A percentile compares a stretch with the other conserved stretches of the same genome.
Conservation (phyloP, 805 yeast species). For the Zygotorulaspora chibaensis region DNA sequence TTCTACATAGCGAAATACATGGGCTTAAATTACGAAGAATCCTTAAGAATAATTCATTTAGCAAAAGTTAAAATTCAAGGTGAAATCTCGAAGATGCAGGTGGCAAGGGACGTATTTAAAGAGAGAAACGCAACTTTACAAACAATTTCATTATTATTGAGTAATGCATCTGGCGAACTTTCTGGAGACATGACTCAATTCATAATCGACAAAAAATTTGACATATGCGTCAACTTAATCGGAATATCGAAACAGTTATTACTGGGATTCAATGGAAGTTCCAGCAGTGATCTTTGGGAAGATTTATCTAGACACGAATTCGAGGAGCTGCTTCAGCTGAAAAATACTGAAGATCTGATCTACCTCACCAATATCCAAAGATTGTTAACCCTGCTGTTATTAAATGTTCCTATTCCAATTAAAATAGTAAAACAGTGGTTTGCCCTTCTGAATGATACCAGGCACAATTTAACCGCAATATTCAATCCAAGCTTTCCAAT, state of each 20-base stretch:
- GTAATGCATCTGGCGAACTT: slow-evolving; percentile 23
- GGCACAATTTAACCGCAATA: slow-evolving; percentile 2
- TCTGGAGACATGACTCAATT: slow-evolving; percentile 21
- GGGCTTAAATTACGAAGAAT: slow-evolving; percentile 42
- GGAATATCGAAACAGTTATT: slow-evolving; percentile 8
- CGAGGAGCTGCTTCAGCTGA: slow-evolving; percentile 19
- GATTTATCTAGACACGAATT: slow-evolving; percentile 10
- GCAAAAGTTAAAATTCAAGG: slow-evolving; percentile 37
- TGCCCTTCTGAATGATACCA: slow-evolving; percentile 38
- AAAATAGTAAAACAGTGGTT: slow-evolving; percentile 52
- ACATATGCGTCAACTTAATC: slow-evolving; percentile 25
- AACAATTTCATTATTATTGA: slow-evolving; percentile 34
- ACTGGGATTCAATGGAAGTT: slow-evolving; percentile 4
- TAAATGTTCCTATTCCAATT: slow-evolving; percentile 35
- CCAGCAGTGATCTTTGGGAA: not conserved
- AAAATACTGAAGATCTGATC: slow-evolving; percentile 33
- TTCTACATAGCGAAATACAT: slow-evolving; percentile 38
- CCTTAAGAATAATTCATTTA: slow-evolving; percentile 45
- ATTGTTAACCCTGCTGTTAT: slow-evolving; percentile 39
- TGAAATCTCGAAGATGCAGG: slow-evolving; percentile 29
- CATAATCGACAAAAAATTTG: slow-evolving; percentile 20
- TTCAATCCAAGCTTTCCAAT: slow-evolving; percentile 10
- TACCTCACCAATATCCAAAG: slow-evolving; percentile 34
- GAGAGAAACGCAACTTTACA: slow-evolving; percentile 52
- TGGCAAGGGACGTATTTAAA: slow-evolving; percentile 40